Evolutionary conservation across 441 rosid species (phyloP), one percentile per base, ranked within the genome.

Genomic region (Gossypium aridum): DNA sequence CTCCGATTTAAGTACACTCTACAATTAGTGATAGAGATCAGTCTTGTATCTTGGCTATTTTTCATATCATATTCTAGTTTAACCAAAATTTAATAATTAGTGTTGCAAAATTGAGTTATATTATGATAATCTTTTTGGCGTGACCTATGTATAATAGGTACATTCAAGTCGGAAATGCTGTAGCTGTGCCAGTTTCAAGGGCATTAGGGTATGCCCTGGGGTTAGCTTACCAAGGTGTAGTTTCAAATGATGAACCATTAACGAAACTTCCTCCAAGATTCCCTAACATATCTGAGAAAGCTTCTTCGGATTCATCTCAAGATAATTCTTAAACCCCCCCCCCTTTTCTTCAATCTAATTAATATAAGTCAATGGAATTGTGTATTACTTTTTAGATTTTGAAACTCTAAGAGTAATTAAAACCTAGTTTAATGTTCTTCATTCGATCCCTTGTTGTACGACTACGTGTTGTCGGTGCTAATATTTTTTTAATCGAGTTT

Each of bases 141-240:
- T 34, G 43, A 0, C 9, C 9, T 34, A 34, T 7, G 9, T 19
- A 4, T 39, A 25, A 9, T 20, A 91, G 97, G 73, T 90, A 93
- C 31, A 83, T 70, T 13, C 98, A 88, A 83, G 94, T 89, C 0
- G 97, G 98, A 0, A 93, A 91, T 60, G 96, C 92, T 0, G 94
- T 88, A 2, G 96, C 97, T 0, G 90, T 89, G 22, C 97, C 93
- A 0, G 96, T 91, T 9, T 89, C 91, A 14, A 80, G 86, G 16
- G 97, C 96, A 0, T 73, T 91, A 1, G 96, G 93, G 4, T 93
- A 82, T 14, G 80, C 86, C 0, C 43, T 90, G 20, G 91, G 89
- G 3, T 9, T 71, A 25, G 92, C 94, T n/a, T 80, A 80, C 13
- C 83, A 69, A 60, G 88, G 85, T 0, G 37, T 6, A 4, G 26